Percentiles rank a stretch among this genome's conserved stretches.
phyloP scores from a whole-genome alignment of 768 basidiomycete genomes.

The Lactarius hatsudake region DNA sequence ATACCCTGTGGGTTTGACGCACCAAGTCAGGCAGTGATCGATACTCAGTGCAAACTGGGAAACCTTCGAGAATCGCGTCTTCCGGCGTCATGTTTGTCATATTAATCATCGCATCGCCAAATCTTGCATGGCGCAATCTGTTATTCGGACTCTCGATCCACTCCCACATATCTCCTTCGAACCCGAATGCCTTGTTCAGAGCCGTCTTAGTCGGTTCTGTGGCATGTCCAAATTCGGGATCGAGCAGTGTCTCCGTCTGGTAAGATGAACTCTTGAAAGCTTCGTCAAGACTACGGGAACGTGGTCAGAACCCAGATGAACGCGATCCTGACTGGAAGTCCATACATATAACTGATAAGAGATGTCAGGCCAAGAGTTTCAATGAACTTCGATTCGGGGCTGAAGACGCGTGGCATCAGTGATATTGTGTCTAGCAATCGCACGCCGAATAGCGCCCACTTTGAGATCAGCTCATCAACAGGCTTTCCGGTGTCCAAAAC shows the following conservation, averaged over 20 bases:
- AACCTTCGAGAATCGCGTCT: slow-evolving; percentile 4
- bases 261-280: slow-evolving; percentile 35
- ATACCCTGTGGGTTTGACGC: neutral
- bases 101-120: slow-evolving; percentile 35
- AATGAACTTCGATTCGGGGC: neutral
- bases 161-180: neutral
- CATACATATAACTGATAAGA: neutral
- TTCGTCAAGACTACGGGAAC: slow-evolving; percentile 30
- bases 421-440: too few relatives aligned
- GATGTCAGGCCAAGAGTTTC: neutral
- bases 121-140: neutral
- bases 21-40: neutral
- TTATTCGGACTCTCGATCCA: neutral
- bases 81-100: slow-evolving; percentile 18
- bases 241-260: slow-evolving; percentile 35
- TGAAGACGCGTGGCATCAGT: neutral
- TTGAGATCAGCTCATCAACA: neutral
- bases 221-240: slow-evolving; percentile 29
- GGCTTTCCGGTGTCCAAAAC: neutral
- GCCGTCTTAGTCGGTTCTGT: neutral
- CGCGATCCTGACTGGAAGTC: neutral
- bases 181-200: neutral
- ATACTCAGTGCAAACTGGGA: neutral
- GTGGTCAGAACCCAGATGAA: neutral
- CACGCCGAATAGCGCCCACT: neutral